Conservation (phyloP, 2,329 filamentous ascomycete genomes). For the Annulohypoxylon truncatum region DNA sequence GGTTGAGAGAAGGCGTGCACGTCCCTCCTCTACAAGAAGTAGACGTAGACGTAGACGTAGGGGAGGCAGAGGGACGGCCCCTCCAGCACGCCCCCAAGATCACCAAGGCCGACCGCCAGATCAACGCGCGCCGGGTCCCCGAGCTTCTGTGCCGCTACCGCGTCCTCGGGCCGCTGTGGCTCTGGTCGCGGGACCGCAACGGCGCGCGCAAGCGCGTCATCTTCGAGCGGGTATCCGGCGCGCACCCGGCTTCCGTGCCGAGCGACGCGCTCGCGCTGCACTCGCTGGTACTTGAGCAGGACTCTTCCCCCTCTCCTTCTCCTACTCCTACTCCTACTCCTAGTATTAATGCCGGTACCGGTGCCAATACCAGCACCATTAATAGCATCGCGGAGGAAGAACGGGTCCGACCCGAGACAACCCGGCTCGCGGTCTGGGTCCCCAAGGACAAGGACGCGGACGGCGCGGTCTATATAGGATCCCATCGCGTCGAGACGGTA, state of each 20-base stretch:
- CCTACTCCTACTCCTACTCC: neutral
- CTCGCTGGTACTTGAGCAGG: constrained; percentile 8
- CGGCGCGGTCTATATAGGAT: constrained; percentile 27
- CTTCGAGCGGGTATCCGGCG: constrained; percentile 49
- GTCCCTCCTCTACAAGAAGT: constrained; percentile 62
- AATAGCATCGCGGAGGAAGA: neutral
- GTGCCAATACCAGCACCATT: neutral
- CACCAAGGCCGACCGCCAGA: constrained; percentile 68
- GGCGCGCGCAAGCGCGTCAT: constrained; percentile 53
- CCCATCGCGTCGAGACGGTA: constrained; percentile 45
- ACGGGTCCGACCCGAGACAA: neutral
- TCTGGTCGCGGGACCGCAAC: constrained; percentile 46
- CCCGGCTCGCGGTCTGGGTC: constrained; percentile 3
- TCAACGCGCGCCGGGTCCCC: constrained; percentile 66
- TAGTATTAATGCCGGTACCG: neutral
- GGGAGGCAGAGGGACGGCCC: neutral
- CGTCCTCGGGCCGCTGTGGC: constrained; percentile 77
- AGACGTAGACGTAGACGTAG: constrained; percentile 31
- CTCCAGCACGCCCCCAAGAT: constrained; percentile 78
- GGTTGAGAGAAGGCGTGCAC: constrained; percentile 72
- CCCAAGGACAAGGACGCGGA: neutral
- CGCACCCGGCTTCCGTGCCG: neutral
- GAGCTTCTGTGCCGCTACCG: constrained; percentile 65
- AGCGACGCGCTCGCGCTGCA: neutral
- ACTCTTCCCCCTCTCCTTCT: too few relatives aligned